Base-by-base conservation (phyloP, 805 yeast species). In the Wickerhamiella domercqiae region DNA sequence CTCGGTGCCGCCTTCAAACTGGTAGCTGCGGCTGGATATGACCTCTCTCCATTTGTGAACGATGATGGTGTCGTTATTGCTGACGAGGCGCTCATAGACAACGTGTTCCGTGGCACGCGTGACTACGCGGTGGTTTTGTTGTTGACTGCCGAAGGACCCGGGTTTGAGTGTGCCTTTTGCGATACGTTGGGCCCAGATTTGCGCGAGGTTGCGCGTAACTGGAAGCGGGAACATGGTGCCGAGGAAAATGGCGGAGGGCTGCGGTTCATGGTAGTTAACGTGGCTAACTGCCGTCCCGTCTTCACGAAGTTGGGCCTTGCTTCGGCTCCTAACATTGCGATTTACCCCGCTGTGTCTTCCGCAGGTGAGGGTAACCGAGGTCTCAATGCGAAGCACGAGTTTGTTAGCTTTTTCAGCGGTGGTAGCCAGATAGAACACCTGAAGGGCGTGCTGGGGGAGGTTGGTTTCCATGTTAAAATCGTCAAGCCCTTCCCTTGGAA, bases 131-230 rank as follows among this genome's bases (percentile, higher is more conserved):
- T 80, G n/a, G 65, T 79, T 9, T 50, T 74, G 22, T 65, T 77
- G 39, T 59, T 87, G 43, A 79, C 95, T 0, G 83, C 96, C 2
- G 69, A 76, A 7, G 67, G 75, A 35, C 66, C 82, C 1, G 71
- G 71, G 43, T 69, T 86, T 51, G 81, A 80, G 9, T 90, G 98
- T 61, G 62, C 63, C 1, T 62, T 80, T 36, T 90, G 98, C 66
- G 48, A 61, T 7, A 73, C 75, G 31, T 68, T 79, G 48, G 72
- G 67, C 19, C 93, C 95, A 2, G 70, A 68, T 31, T 80, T 57
- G 50, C 68, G 68, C 14, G 52, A 59, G 31, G 57, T 83, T 29
- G 93, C 81, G 5, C 50, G 62, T 35, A 75, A 86, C 18, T 80
- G 78, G 75, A 52, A 60, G 39, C 52, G 64, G 28, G 31, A 35